A percentile compares a stretch with the other conserved stretches of the same genome.
phyloP scores from a whole-genome alignment of 2,329 filamentous ascomycete genomes.

The Hypoxylon sp. region DNA sequence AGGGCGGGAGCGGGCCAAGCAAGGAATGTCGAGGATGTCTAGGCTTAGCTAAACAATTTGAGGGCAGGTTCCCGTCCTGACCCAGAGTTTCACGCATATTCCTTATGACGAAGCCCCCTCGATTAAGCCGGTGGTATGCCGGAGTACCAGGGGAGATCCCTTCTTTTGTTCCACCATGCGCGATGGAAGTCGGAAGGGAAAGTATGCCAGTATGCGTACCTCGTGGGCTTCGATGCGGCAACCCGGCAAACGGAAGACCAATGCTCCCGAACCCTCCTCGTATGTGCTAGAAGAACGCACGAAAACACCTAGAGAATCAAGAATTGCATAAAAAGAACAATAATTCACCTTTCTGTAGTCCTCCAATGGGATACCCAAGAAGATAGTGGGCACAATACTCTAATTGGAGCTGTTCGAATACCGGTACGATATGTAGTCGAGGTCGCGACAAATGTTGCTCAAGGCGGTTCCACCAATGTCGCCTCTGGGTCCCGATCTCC shows the following conservation, averaged over 20 bases:
- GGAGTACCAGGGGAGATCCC: slow-evolving; percentile 39
- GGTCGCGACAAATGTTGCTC: slow-evolving; percentile 6
- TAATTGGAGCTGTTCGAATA: slow-evolving; percentile 18
- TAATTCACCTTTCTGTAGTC: slow-evolving; percentile 38
- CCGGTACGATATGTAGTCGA: slow-evolving; percentile 17
- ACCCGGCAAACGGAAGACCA: slow-evolving; percentile 43
- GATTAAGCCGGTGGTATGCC: slow-evolving; percentile 29
- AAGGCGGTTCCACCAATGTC: slow-evolving; percentile 24
- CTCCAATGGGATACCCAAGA: slow-evolving; percentile 3
- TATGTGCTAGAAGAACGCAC: slow-evolving; percentile 1
- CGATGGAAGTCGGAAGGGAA: slow-evolving; percentile 39
- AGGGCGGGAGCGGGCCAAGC: slow-evolving; percentile 45
- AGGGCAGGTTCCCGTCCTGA: slow-evolving; percentile 47
- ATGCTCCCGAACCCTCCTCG: slow-evolving; percentile 33
- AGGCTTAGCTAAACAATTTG: slow-evolving; percentile 40
- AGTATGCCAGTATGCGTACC: slow-evolving; percentile 42
- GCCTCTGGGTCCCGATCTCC: slow-evolving; percentile 6
- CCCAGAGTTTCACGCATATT: slow-evolving; percentile 43
- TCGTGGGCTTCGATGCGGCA: slow-evolving; percentile 44
- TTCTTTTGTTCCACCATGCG: slow-evolving; percentile 36
- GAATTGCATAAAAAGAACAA: slow-evolving; percentile 12
- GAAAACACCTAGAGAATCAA: slow-evolving; percentile 9
- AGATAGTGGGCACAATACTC: neutral
- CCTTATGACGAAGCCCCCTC: slow-evolving; percentile 42
- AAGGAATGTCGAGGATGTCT: slow-evolving; percentile 53